Evolutionary conservation across 176 grass and related monocot species (phyloP).

Genomic region (Triticum dicoccoides): DNA sequence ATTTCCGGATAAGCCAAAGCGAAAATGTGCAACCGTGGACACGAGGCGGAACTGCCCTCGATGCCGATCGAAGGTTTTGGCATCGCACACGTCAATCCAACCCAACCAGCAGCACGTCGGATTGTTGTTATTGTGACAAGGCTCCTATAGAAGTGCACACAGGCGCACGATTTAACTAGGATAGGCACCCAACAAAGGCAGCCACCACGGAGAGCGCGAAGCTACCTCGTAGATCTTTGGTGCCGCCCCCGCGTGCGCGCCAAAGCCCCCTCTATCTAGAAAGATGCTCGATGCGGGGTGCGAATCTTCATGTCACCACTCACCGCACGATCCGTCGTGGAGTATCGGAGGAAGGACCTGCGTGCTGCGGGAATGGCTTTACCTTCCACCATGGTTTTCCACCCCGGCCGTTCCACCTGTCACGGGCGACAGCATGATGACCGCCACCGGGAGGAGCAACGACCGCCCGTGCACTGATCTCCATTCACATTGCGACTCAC

Average conservation of each 20-base stretch:
- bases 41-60: too few relatives aligned
- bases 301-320: neutral
- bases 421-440: slow-evolving; percentile 16
- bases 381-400: neutral
- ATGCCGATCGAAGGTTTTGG: too few relatives aligned
- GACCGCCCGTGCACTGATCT: neutral
- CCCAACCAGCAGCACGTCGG: too few relatives aligned
- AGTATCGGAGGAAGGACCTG: neutral
- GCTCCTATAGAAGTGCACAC: slow-evolving; percentile 24
- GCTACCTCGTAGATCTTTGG: neutral
- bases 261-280: neutral
- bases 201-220: neutral
- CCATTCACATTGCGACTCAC: neutral
- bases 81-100: too few relatives aligned
- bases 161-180: slow-evolving; percentile 7
- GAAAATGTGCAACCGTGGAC: too few relatives aligned
- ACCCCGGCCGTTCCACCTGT: neutral
- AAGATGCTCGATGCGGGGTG: neutral
- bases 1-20: too few relatives aligned
- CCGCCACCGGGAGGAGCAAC: slow-evolving; percentile 14
- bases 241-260: slow-evolving; percentile 7
- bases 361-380: neutral
- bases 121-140: too few relatives aligned
- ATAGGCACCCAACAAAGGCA: neutral
- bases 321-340: neutral